Evolutionary conservation across 2,329 filamentous ascomycete species (phyloP).

Genomic region (Lecanicillium sp.): DNA sequence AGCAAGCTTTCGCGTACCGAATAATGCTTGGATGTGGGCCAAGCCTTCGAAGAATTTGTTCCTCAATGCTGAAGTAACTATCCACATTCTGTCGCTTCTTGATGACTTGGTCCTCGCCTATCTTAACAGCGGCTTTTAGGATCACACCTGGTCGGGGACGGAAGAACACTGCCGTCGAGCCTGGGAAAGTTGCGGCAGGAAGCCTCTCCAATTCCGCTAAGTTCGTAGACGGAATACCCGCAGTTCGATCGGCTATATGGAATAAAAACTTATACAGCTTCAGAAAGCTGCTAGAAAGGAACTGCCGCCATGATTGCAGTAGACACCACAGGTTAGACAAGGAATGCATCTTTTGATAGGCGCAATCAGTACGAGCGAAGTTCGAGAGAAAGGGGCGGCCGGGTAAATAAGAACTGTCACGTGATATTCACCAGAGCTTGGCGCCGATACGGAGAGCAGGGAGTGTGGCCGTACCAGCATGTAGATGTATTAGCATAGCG

Average conservation of each 20-base stretch:
- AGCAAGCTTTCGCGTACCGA: constrained; percentile 1
- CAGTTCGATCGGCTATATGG: background rate
- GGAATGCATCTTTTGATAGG: background rate
- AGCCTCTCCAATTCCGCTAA: constrained; percentile 7
- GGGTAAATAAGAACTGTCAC: too few species aligned
- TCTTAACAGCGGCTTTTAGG: constrained; percentile 9
- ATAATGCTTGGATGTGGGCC: constrained; percentile 9
- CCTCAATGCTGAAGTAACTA: constrained; percentile 7
- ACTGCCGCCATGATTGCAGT: background rate
- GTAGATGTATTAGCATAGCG: too few species aligned
- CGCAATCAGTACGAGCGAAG: background rate
- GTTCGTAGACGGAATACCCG: background rate
- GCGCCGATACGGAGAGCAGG: too few species aligned
- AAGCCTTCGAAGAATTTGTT: constrained; percentile 9
- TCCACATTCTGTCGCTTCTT: constrained; percentile 5
- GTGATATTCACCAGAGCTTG: too few species aligned
- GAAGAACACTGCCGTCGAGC: constrained; percentile 12
- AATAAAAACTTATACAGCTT: background rate
- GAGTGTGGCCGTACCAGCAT: too few species aligned
- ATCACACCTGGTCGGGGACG: constrained; percentile 7
- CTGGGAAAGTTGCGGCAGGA: constrained; percentile 7
- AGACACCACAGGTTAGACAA: background rate
- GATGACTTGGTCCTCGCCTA: constrained; percentile 5
- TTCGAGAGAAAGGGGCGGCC: background rate
- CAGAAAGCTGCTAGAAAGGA: background rate